Evolutionary conservation across 169 alveolate genomes (phyloP).

Genomic region (Eimeria acervulina): DNA sequence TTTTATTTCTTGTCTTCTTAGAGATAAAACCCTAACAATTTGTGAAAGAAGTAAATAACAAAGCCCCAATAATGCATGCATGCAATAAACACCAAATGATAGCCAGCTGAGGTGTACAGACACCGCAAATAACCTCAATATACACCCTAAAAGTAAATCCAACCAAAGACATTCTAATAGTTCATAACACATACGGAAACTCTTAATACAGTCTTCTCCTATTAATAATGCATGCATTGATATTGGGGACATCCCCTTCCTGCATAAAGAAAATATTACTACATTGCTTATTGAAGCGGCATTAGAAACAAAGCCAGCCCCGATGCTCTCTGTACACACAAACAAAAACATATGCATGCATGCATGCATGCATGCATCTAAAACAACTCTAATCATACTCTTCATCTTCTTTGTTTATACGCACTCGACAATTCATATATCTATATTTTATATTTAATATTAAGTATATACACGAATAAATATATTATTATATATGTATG

Average conservation of each 20-base stretch:
- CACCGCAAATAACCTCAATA: constrained; percentile 71
- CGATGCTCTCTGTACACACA: too few relatives aligned
- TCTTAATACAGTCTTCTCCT: constrained; percentile 85
- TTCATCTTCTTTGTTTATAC: too few relatives aligned
- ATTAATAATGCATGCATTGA: constrained; percentile 82
- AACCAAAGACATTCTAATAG: constrained; percentile 77
- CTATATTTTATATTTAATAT: too few relatives aligned
- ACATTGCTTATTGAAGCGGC: constrained; percentile 10
- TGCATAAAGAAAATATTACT: constrained; percentile 77
- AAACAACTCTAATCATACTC: too few relatives aligned
- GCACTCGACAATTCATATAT: too few relatives aligned
- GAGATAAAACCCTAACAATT: constrained; percentile 79
- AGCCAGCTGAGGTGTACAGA: constrained; percentile 84
- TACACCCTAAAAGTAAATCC: constrained; percentile 39
- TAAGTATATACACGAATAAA: too few relatives aligned
- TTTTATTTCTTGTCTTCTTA: constrained; percentile 84
- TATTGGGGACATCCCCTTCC: constrained; percentile 84
- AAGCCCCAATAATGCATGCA: constrained; percentile 77
- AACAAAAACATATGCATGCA: too few relatives aligned
- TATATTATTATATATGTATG: too few relatives aligned
- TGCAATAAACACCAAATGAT: constrained; percentile 80
- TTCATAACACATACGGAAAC: constrained; percentile 80
- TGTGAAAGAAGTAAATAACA: constrained; percentile 81
- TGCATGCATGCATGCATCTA: too few relatives aligned
- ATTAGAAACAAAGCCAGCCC: neutral